phyloP scores from a whole-genome alignment of 768 basidiomycete genomes.

The Psilocybe sp. region DNA sequence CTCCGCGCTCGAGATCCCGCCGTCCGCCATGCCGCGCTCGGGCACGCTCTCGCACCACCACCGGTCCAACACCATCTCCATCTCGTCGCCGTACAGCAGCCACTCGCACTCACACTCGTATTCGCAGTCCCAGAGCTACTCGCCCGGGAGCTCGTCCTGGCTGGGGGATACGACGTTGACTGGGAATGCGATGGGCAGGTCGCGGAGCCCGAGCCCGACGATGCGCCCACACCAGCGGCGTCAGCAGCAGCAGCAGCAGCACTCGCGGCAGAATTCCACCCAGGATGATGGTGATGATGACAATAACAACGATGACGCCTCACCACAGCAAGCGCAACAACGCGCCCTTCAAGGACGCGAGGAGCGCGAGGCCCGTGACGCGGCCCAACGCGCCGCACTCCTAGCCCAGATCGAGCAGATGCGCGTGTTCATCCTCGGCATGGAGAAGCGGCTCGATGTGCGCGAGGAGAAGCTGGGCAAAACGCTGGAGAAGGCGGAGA shows the following conservation, averaged over 20 bases:
- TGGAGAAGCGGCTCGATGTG: slow-evolving; percentile 67
- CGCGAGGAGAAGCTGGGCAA: slow-evolving; percentile 62
- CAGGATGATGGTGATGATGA: neutral
- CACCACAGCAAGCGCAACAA: slow-evolving; percentile 2
- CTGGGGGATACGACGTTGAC: too few relatives aligned
- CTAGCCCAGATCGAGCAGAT: slow-evolving; percentile 68
- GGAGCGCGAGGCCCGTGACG: slow-evolving; percentile 6
- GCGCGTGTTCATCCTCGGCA: slow-evolving; percentile 65
- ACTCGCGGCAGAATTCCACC: neutral
- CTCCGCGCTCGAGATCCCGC: slow-evolving; percentile 44
- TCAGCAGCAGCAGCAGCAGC: neutral
- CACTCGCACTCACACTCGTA: slow-evolving; percentile 17
- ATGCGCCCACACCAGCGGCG: neutral
- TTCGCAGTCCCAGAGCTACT: slow-evolving; percentile 13
- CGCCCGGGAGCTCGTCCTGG: slow-evolving; percentile 6
- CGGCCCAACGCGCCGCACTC: slow-evolving; percentile 34
- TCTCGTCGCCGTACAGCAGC: slow-evolving; percentile 15
- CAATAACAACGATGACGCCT: slow-evolving; percentile 2
- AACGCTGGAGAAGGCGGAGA: slow-evolving; percentile 58
- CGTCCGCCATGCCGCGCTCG: slow-evolving; percentile 12
- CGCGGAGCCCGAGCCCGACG: too few relatives aligned
- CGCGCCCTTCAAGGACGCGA: neutral
- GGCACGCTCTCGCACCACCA: slow-evolving; percentile 22
- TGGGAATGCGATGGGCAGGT: too few relatives aligned
- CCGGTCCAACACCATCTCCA: slow-evolving; percentile 31